These are phyloP conservation scores for Fusarium virguliforme DNA, from an alignment of 2,329 filamentous ascomycete species.

Conservation along the genomic window DNA sequence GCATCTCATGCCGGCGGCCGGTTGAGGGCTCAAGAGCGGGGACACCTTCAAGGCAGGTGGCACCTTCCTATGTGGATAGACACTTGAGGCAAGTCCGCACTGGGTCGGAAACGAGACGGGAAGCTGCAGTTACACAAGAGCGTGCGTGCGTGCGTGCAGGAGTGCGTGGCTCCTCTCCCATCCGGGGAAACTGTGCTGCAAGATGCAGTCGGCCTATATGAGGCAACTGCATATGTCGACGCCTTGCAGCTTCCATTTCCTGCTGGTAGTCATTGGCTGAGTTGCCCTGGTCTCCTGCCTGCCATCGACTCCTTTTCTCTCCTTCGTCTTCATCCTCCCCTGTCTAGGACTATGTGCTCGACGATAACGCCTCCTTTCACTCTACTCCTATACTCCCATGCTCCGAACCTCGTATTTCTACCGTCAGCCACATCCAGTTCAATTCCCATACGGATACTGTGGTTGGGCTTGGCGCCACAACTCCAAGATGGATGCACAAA, in stretches of 20 bases:
- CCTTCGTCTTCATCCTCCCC: not conserved
- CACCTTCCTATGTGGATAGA: too few relatives aligned
- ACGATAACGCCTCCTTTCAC: not conserved
- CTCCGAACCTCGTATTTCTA: not conserved
- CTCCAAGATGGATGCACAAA: constrained; percentile 2
- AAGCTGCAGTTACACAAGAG: constrained; percentile 39
- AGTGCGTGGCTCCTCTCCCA: constrained; percentile 17
- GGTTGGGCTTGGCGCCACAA: not conserved
- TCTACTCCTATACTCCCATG: not conserved
- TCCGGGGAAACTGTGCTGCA: constrained; percentile 11
- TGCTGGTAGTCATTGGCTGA: not conserved
- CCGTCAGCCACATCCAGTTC: not conserved
- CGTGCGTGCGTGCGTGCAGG: not conserved
- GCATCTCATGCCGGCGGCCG: not conserved
- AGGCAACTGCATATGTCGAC: constrained; percentile 14
- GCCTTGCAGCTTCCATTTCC: constrained; percentile 15
- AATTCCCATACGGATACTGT: not conserved
- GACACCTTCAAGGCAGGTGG: too few relatives aligned
- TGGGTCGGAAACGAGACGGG: constrained; percentile 16
- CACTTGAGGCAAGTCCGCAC: too few relatives aligned
- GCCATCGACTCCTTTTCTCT: too few relatives aligned
- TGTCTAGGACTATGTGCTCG: not conserved
- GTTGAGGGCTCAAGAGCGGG: not conserved
- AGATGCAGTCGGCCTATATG: constrained; percentile 37
- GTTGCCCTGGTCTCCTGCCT: not conserved